Percentiles rank a stretch among this genome's conserved stretches.
phyloP scores from a whole-genome alignment of 805 yeast species.

The Myxozyma sirexii region DNA sequence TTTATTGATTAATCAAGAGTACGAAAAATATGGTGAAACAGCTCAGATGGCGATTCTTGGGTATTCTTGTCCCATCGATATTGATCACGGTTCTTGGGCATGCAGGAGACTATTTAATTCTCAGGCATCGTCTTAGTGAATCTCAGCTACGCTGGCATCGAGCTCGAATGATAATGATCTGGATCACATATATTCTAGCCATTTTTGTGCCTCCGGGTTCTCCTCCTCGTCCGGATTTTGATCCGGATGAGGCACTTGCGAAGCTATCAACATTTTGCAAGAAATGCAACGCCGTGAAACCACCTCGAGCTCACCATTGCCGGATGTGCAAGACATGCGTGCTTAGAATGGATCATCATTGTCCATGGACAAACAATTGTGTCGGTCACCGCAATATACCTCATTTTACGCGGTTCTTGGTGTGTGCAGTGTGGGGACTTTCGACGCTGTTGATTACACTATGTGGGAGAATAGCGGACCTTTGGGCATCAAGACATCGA shows the following conservation, averaged over 20 bases:
- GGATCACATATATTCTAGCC: slow-evolving; percentile 77
- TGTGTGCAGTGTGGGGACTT: slow-evolving; percentile 54
- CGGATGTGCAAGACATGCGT: slow-evolving; percentile 67
- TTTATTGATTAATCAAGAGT: no score
- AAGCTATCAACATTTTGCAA: slow-evolving; percentile 45
- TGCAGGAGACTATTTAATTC: slow-evolving; percentile 61
- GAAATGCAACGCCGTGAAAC: slow-evolving; percentile 73
- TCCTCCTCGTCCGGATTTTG: slow-evolving; percentile 53
- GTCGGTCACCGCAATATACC: slow-evolving; percentile 80
- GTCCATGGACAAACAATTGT: slow-evolving; percentile 92
- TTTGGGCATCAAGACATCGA: slow-evolving; percentile 45
- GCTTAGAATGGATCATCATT: slow-evolving; percentile 91
- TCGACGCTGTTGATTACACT: slow-evolving; percentile 50
- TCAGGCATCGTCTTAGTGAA: slow-evolving; percentile 48
- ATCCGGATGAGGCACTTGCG: slow-evolving; percentile 57
- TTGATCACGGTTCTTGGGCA: slow-evolving; percentile 64
- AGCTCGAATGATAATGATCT: slow-evolving; percentile 55
- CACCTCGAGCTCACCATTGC: slow-evolving; percentile 86
- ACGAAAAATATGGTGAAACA: slow-evolving; percentile 22
- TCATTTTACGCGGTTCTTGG: slow-evolving; percentile 74
- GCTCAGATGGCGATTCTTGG: slow-evolving; percentile 24
- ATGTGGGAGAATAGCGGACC: slow-evolving; percentile 45
- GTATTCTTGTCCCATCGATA: slow-evolving; percentile 56
- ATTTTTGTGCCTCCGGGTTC: slow-evolving; percentile 67
- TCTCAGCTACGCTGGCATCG: slow-evolving; percentile 53